Evolutionary conservation across 495 filamentous ascomycete genomes (phyloP), one percentile per base, ranked within the genome.

Genomic region (Podospora appendiculata): DNA sequence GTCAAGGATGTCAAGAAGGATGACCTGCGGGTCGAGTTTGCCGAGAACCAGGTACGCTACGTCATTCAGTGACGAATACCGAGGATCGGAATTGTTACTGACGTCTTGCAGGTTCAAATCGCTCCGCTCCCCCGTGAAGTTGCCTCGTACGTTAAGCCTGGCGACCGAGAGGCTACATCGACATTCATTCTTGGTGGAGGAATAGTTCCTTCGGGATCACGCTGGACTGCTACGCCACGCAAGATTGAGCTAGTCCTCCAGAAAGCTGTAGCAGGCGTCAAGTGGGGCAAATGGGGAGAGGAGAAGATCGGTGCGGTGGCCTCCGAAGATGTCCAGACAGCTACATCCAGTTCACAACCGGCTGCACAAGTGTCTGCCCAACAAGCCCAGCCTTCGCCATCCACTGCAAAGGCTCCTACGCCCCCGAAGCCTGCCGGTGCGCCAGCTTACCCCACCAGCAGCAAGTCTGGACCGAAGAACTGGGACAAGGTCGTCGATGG

Each of bases 381-480:
- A 5, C 40, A 38, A 1, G 10, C 41, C 19, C 25, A 25, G 5
- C 25, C 25, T 25, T 25, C 5, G 25, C 25, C 25, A 2, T 2
- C 25, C 25, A 52, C 44, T 11, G 49, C 17, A 10, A 42, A 45
- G 1, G 3, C 56, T 33, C 4, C 52, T 8, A 19, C 43, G 4
- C 34, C 46, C 3, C 12, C 57, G 10, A 35, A 41, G 36, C 42
- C 44, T 11, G 41, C 43, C 11, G 8, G 64, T 34, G 54, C 66
- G 3, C 89, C 88, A 0, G 69, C 78, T 0, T 97, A 98, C 66
- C 93, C 93, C 2, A 95, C 91, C 0, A 96, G 92, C 32, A 94
- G 91, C 13, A 83, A 82, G 46, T 73, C 71, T 1, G 93, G 92
- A 6, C 79, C 86, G 3, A 95, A 95, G 73, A 77, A 98, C 65